Percentiles rank a stretch among this genome's conserved stretches.
Conservation (phyloP, 768 basidiomycete genomes). For the Hebeloma cylindrosporum region DNA sequence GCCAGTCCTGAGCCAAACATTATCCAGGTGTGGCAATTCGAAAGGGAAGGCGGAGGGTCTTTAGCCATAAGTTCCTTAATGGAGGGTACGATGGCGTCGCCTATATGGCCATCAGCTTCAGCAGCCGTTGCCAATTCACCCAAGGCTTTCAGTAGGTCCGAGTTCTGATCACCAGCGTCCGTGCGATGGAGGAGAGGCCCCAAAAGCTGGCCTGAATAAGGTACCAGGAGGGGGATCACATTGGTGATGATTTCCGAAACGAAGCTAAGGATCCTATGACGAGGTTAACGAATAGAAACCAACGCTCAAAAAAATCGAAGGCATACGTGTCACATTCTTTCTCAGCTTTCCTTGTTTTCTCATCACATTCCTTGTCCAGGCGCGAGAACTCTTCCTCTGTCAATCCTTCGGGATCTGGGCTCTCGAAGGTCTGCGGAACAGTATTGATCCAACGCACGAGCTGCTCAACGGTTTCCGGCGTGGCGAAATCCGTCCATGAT, state of each 20-base stretch:
- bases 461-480: conserved; percentile 1
- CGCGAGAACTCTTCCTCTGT: too few species aligned
- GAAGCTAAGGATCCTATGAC: background rate
- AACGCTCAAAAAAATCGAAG: too few species aligned
- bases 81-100: conserved; percentile 1
- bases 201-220: conserved; percentile 7
- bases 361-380: conserved; percentile 7
- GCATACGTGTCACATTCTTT: conserved; percentile 4
- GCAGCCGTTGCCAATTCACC: background rate
- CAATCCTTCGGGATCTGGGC: too few species aligned
- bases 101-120: background rate
- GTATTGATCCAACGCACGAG: too few species aligned
- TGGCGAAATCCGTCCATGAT: conserved; percentile 5
- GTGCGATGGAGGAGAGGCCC: conserved; percentile 7
- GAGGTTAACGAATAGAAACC: background rate
- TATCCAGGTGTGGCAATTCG: conserved; percentile 9
- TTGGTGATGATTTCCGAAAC: conserved; percentile 4
- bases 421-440: too few species aligned
- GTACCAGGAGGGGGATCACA: conserved; percentile 2
- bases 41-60: background rate
- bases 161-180: background rate
- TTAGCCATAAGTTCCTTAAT: background rate
- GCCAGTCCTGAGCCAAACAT: conserved; percentile 5
- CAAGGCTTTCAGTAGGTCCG: conserved; percentile 3
- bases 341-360: background rate